Evolutionary conservation across 352 stramenopile genomes (phyloP).

Genomic region (Pythium dissimile): DNA sequence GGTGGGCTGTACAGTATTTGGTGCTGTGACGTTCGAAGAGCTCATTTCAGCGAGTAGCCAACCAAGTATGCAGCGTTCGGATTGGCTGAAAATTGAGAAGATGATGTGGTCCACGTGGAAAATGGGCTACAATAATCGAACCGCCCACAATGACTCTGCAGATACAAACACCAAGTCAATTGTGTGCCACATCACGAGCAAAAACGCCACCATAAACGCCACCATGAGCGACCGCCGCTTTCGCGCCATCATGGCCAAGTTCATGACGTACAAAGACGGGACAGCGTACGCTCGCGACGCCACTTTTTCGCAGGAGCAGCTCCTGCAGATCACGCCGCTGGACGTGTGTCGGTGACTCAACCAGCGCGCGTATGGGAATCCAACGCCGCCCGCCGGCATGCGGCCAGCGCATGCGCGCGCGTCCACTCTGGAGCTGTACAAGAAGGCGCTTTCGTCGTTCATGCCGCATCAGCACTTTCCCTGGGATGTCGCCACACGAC

Average conservation of each 20-base stretch:
- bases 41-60: slow-evolving; percentile 17
- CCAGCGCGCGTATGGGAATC: neutral
- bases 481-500: neutral
- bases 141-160: no score
- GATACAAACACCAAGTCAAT: no score
- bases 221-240: no score
- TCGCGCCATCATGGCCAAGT: neutral
- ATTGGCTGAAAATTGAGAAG: slow-evolving; percentile 38
- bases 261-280: neutral
- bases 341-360: neutral
- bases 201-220: no score
- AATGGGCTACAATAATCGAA: slow-evolving; percentile 1
- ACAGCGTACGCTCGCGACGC: neutral
- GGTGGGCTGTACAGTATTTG: neutral
- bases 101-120: slow-evolving; percentile 7
- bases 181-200: no score
- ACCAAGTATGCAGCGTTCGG: slow-evolving; percentile 4
- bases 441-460: neutral
- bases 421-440: neutral
- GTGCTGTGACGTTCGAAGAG: slow-evolving; percentile 8
- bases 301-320: neutral
- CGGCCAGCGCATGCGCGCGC: neutral
- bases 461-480: neutral
- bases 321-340: neutral
- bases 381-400: neutral